Base-by-base conservation (phyloP, 306 rosid genomes). In the Glycine tomentella region DNA sequence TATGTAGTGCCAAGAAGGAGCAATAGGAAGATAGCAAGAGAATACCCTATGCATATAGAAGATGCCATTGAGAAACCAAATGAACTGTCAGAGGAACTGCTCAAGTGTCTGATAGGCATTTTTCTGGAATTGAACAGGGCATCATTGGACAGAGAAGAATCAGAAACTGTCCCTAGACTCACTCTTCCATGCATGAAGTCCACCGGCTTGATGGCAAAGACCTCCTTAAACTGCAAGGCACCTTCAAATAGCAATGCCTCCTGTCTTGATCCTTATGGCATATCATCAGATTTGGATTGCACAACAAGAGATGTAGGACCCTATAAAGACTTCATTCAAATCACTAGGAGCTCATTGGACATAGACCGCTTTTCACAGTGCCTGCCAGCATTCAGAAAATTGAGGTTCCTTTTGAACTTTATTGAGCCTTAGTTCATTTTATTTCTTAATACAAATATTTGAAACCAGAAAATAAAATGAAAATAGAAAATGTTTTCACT, bases 11-110 rank as follows among this genome's bases (percentile, higher is more conserved):
- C 90, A 67, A 91, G 92, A 89, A 92, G 87, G 64, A 85, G 84
- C 57, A 79, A 63, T 0, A 74, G 87, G 9, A 89, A 87, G 80
- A 83, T 76, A 38, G 66, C 79, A 80, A 87, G 87, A 44, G 90
- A 85, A 38, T 69, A 74, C 51, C 68, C 76, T 12, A 20, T 77
- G 44, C 83, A 79, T 12, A 52, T 77, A 66, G 84, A 77, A 80
- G 31, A 55, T 77, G 82, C 78, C 56, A 81, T 87, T 33, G 87
- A 74, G 86, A 88, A 87, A 69, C 93, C 99, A 81, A 95, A 95
- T 85, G 91, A 88, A 82, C 70, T 95, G 67, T 95, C 99, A 31
- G 99, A 95, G 85, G 90, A 89, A 75, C 74, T 95, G 40, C 83
- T 93, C 4, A 90, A 88, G 72, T 89, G 98, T 80, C 83, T 93